Evolutionary conservation across 352 stramenopile genomes (phyloP).

Genomic region (Phytophthora sp.): DNA sequence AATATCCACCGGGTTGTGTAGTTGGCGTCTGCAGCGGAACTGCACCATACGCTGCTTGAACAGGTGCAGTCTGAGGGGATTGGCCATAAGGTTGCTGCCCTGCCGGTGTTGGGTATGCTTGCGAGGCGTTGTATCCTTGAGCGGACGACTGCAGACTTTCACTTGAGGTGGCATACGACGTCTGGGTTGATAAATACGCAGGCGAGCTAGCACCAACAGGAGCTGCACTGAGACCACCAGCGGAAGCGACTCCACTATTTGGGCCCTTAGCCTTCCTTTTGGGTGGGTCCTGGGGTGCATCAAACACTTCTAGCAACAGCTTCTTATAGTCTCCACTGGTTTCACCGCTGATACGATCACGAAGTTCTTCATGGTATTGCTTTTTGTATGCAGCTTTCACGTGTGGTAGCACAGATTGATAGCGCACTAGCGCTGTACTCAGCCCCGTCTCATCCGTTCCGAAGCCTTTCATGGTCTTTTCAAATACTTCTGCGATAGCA

Average conservation of each 20-base stretch:
- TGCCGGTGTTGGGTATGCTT: conserved; percentile 20
- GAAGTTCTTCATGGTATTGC: conserved; percentile 62
- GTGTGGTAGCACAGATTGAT: conserved; percentile 57
- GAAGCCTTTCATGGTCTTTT: conserved; percentile 78
- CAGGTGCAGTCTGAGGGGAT: conserved; percentile 6
- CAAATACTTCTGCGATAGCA: conserved; percentile 73
- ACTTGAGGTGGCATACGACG: conserved; percentile 27
- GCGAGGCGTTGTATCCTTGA: conserved; percentile 17
- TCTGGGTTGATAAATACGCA: conserved; percentile 24
- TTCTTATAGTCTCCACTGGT: conserved; percentile 72
- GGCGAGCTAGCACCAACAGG: conserved; percentile 8
- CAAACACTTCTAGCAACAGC: conserved; percentile 67
- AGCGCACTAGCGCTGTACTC: conserved; percentile 65
- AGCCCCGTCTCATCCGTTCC: conserved; percentile 66
- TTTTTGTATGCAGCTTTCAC: conserved; percentile 66
- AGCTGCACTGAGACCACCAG: background rate
- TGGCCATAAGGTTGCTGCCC: conserved; percentile 33
- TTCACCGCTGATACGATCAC: conserved; percentile 62
- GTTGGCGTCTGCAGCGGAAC: conserved; percentile 18
- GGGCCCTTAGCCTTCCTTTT: conserved; percentile 22
- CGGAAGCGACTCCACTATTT: conserved; percentile 13
- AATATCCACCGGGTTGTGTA: conserved; percentile 27
- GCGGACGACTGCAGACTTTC: conserved; percentile 6
- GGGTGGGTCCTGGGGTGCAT: conserved; percentile 60
- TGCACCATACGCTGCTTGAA: conserved; percentile 25